Base-by-base conservation (phyloP, 345 rosid genomes). In the Salix brachista region DNA sequence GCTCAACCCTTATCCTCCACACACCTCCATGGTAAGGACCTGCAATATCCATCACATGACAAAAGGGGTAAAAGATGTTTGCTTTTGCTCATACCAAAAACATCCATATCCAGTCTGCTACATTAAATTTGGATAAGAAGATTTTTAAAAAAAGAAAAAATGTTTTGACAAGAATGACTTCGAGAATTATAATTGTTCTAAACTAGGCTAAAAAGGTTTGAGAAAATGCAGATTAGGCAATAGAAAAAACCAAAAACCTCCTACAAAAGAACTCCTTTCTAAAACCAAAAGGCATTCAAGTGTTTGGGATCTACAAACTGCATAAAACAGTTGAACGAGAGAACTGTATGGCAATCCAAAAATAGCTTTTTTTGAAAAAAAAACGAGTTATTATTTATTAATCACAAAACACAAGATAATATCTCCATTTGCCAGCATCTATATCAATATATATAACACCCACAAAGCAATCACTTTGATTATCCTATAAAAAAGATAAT, bases 1-100 rank as follows among this genome's bases (percentile, higher is more conserved):
- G 90, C 86, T 92, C 97, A 70, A 96, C 99, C 83, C 91, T 92
- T 84, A 96, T 88, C 91, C 85, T 94, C 99, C 99, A 96, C 81
- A 92, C 85, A 81, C 97, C 97, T 75, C 92, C 97, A 79, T 91
- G 86, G 84, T 96, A 96, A 77, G 88, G 89, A 86, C 99, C 99
- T 96, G 84, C 70, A 86, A 73, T 52, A 71, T 78, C 72, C 83
- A 84, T 69, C 32, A 48, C 36, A 37, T 30, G 61, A 67, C 61
- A 25, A 69, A 69, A 61, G 18, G 37, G n/a, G 58, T 6, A 62
- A 71, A 71, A 8, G 26, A 66, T 56, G 65, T 68, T 72, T 21
- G 17, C n/a, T 44, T 61, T 46, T 25, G 6, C 64, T 6, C 21
- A 9, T 21, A 25, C 10, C 21, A 30, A n/a, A 14, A 13, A 14